phyloP scores from a whole-genome alignment of 176 grass and related monocot species.

The Oryza rufipogon region DNA sequence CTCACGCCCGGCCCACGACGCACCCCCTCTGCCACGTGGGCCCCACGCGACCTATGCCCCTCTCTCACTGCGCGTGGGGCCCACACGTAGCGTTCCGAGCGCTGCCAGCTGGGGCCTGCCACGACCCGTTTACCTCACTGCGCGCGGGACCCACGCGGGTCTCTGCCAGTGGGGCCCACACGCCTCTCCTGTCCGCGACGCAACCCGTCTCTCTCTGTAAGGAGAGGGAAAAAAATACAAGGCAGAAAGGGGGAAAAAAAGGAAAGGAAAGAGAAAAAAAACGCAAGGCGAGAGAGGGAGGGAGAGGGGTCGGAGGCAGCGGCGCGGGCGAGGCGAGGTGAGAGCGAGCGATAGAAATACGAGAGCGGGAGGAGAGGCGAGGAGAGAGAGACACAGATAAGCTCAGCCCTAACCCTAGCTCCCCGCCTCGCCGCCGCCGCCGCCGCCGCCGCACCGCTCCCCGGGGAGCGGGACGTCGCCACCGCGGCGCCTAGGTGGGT shows the following conservation, averaged over 20 bases:
- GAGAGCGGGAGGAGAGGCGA: constrained; percentile 23
- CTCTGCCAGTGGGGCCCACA: no score
- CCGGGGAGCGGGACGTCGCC: neutral
- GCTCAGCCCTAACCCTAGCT: constrained; percentile 57
- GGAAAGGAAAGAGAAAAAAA: neutral
- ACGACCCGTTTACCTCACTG: no score
- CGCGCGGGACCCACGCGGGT: no score
- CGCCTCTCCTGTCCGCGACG: neutral
- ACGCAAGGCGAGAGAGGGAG: constrained; percentile 24
- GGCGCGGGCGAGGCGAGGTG: no score
- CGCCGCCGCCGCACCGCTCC: constrained; percentile 3
- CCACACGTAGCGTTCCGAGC: neutral
- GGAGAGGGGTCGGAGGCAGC: neutral
- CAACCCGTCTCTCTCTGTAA: no score
- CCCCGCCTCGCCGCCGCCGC: neutral
- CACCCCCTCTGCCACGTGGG: neutral
- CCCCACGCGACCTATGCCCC: neutral
- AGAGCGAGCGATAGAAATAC: constrained; percentile 46
- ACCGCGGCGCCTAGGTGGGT: constrained; percentile 42
- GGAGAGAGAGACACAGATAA: constrained; percentile 29
- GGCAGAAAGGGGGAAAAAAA: neutral
- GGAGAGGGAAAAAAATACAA: neutral
- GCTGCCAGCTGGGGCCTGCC: neutral
- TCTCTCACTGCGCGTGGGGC: neutral
- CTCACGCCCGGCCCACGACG: no score